phyloP scores from a whole-genome alignment of 2,329 filamentous ascomycete species.

The Ilyonectria destructans region DNA sequence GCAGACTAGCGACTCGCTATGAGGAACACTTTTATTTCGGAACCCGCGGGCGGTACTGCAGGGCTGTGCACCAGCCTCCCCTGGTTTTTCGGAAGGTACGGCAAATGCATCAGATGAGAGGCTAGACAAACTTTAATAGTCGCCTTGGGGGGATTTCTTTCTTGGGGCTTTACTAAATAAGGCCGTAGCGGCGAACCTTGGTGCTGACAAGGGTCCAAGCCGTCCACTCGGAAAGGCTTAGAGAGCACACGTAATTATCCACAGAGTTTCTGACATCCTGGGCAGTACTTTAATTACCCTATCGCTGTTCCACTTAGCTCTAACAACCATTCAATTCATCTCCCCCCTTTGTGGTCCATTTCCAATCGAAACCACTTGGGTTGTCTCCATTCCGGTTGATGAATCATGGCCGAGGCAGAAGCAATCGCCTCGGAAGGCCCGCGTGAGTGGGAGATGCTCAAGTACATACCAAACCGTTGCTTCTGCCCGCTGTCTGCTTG shows the following conservation, averaged over 20 bases:
- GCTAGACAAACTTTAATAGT: background rate
- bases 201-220: background rate
- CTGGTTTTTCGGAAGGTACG: background rate
- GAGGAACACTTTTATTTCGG: background rate
- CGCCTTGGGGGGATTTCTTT: background rate
- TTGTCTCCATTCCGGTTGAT: background rate
- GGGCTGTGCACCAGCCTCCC: background rate
- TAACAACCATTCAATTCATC: background rate
- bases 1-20: too few relatives aligned
- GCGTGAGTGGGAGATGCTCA: conserved; percentile 15
- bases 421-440: conserved; percentile 9
- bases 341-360: background rate
- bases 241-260: background rate
- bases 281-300: background rate
- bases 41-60: background rate
- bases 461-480: background rate
- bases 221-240: background rate
- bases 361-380: background rate
- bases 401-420: conserved; percentile 10
- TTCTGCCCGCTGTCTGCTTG: background rate
- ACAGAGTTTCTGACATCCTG: background rate
- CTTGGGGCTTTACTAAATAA: background rate
- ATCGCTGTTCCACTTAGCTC: background rate
- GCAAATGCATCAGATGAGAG: background rate
- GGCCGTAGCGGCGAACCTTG: background rate